These are phyloP conservation scores for Melastoma malabathricum DNA, from an alignment of 345 rosid genomes.

Conservation along the genomic window DNA sequence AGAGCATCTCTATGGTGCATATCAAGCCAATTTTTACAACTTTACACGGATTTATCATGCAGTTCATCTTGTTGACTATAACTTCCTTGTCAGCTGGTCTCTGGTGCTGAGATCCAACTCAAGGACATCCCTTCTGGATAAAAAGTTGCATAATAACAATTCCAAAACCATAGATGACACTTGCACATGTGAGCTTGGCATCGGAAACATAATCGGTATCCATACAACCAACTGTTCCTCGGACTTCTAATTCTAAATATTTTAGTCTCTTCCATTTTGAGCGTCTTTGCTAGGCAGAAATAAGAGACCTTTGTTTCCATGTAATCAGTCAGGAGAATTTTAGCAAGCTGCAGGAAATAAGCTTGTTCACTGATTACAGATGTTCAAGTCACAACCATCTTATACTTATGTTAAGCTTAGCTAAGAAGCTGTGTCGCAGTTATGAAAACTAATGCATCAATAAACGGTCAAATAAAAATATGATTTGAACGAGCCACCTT, in stretches of 20 bases:
- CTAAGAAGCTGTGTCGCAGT: too few relatives aligned
- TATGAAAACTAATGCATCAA: too few relatives aligned
- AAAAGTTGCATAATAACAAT: conserved; percentile 47
- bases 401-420: too few relatives aligned
- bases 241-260: conserved; percentile 60
- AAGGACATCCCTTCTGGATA: conserved; percentile 48
- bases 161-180: conserved; percentile 62
- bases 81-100: conserved; percentile 50
- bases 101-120: conserved; percentile 48
- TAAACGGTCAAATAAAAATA: neutral
- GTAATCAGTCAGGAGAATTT: conserved; percentile 47
- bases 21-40: too few relatives aligned
- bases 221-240: conserved; percentile 67
- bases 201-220: conserved; percentile 63
- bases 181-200: conserved; percentile 49
- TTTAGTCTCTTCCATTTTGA: conserved; percentile 49
- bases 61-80: too few relatives aligned
- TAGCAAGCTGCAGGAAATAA: conserved; percentile 31
- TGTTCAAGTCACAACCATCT: too few relatives aligned
- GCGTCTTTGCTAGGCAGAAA: conserved; percentile 50
- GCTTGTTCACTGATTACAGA: neutral
- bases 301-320: conserved; percentile 49
- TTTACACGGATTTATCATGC: too few relatives aligned
- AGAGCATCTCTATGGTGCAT: too few relatives aligned
- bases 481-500: conserved; percentile 17